A percentile compares a stretch with the other conserved stretches of the same genome.
Conservation (phyloP, 2,329 filamentous ascomycete genomes). For the Helicocarpus griseus region DNA sequence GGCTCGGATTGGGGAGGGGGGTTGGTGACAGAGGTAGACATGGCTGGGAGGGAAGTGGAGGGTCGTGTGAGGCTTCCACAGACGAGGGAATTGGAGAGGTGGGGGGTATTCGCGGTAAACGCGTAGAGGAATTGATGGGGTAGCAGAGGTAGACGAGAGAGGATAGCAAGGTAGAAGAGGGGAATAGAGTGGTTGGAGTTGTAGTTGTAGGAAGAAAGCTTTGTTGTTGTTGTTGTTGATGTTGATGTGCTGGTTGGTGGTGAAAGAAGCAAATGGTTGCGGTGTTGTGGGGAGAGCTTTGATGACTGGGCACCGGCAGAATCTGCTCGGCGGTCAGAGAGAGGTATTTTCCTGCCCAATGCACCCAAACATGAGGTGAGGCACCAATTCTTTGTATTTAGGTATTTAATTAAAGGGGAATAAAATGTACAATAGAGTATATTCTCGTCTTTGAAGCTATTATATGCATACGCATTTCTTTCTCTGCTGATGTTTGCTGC, state of each 20-base stretch:
- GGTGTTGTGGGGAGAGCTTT: slow-evolving; percentile 1
- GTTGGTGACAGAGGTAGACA: slow-evolving; percentile 55
- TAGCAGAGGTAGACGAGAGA: not conserved
- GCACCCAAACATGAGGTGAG: too few relatives aligned
- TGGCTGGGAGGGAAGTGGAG: slow-evolving; percentile 25
- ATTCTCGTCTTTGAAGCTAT: too few relatives aligned
- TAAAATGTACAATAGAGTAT: too few relatives aligned
- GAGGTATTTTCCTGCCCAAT: not conserved
- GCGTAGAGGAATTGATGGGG: slow-evolving; percentile 1
- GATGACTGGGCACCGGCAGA: not conserved
- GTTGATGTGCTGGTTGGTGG: not conserved
- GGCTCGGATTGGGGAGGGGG: slow-evolving; percentile 55
- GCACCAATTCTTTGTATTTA: too few relatives aligned
- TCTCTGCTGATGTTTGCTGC: too few relatives aligned
- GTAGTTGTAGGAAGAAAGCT: slow-evolving; percentile 4
- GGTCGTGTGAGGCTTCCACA: slow-evolving; percentile 9
- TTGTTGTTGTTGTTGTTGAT: slow-evolving; percentile 12
- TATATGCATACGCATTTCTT: too few relatives aligned
- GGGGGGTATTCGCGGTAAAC: slow-evolving; percentile 12
- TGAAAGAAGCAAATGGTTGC: not conserved
- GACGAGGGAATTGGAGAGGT: not conserved
- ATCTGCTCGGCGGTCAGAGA: not conserved
- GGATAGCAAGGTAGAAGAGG: not conserved
- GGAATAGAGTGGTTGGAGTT: too few relatives aligned
- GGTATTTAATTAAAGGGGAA: too few relatives aligned